These are phyloP conservation scores for Aspergillus viridinutans DNA, from an alignment of 2,329 filamentous ascomycete genomes.

Conservation along the genomic window DNA sequence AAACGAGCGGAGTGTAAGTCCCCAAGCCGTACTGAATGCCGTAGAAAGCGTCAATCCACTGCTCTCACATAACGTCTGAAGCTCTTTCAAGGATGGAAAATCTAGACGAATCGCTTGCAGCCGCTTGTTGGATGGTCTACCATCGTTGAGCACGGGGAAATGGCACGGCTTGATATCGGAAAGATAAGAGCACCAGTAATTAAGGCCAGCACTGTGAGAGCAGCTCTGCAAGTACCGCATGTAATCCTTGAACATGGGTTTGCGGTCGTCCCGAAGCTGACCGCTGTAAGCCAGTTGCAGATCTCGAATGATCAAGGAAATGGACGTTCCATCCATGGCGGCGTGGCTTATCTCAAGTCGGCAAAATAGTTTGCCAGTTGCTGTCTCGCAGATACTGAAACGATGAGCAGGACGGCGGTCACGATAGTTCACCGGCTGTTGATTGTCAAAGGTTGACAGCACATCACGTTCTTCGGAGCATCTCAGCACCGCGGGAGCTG, in stretches of 20 bases:
- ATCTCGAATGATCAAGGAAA: constrained; percentile 47
- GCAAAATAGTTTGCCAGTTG: constrained; percentile 36
- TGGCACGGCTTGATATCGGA: constrained; percentile 30
- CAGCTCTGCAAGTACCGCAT: constrained; percentile 27
- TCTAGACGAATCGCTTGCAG: constrained; percentile 30
- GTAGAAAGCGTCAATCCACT: constrained; percentile 48
- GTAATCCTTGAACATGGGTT: constrained; percentile 34
- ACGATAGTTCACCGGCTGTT: constrained; percentile 23
- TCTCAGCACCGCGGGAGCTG: constrained; percentile 24
- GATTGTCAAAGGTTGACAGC: constrained; percentile 25
- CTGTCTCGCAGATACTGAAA: constrained; percentile 44
- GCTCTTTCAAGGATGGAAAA: constrained; percentile 22
- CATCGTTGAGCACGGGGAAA: constrained; percentile 35
- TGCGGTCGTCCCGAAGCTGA: constrained; percentile 33
- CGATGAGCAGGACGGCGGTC: constrained; percentile 40
- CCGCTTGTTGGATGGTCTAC: constrained; percentile 15
- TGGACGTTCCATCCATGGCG: constrained; percentile 50
- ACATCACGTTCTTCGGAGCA: constrained; percentile 29
- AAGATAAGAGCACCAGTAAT: constrained; percentile 38
- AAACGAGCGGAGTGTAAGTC: constrained; percentile 56
- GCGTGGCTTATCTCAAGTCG: constrained; percentile 51
- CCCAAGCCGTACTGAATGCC: constrained; percentile 68
- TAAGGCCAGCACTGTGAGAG: constrained; percentile 24
- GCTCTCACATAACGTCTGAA: constrained; percentile 39
- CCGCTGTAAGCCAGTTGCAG: constrained; percentile 44